Conservation (phyloP, 306 rosid genomes). For the Mimosa pudica region DNA sequence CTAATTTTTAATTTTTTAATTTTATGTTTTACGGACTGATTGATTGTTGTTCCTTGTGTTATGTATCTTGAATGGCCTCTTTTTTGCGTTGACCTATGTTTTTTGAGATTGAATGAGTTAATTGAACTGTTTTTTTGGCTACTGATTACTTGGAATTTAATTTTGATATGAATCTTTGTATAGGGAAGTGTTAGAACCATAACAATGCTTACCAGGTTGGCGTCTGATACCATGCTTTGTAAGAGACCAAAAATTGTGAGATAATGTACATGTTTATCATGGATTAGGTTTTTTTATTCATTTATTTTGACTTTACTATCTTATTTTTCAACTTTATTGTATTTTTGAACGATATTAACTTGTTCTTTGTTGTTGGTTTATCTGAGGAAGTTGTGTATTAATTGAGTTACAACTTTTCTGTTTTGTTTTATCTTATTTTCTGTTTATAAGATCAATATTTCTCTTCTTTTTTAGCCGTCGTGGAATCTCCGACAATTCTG, state of each 20-base stretch:
- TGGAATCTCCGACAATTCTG: background rate
- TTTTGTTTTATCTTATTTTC: background rate
- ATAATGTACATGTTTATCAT: too few species aligned
- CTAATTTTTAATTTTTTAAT: background rate
- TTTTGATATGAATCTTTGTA: too few species aligned
- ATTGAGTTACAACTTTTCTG: background rate
- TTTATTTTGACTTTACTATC: background rate
- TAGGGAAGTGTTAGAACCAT: too few species aligned
- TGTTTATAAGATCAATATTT: background rate
- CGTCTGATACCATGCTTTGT: too few species aligned
- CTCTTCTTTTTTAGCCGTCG: background rate
- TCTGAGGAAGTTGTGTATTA: background rate
- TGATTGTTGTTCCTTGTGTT: constrained; percentile 2
- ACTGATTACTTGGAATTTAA: too few species aligned
- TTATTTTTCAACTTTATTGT: background rate
- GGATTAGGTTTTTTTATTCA: too few species aligned
- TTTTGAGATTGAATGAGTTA: background rate
- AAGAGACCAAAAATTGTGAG: too few species aligned
- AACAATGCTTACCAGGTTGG: background rate
- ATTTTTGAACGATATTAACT: background rate
- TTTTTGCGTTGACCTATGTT: background rate
- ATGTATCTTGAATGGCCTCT: too few species aligned
- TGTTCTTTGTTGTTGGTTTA: background rate
- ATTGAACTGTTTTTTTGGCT: too few species aligned
- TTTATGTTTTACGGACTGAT: background rate